Base-by-base conservation (phyloP, 106 monocot genomes). In the Hemerocallis citrina region DNA sequence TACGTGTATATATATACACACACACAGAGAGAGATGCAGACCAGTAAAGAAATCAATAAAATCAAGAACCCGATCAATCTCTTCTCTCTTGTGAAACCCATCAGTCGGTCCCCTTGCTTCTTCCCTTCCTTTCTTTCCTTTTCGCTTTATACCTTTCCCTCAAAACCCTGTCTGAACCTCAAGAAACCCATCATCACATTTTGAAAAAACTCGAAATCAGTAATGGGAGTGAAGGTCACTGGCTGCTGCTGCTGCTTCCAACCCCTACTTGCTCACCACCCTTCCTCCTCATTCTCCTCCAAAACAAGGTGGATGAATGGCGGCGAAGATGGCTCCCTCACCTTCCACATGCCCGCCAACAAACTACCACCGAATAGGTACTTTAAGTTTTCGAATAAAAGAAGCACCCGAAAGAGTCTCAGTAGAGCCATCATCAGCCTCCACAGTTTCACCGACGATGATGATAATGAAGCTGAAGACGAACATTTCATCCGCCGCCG, bases 401-500 rank as follows among this genome's bases (percentile, higher is more conserved):
- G 49, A 23, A 10, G 49, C 24, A 10, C 2, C 22, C 11, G 49
- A 1, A 22, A 25, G 3, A 24, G 2, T 19, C 5, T 34, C 10
- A 0, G 34, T 2, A 34, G 57, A 11, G 32, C 34, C 28, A 19
- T 21, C 34, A 23, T 34, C 20, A 45, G 59, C 25, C 11, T 35
- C 19, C 35, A 36, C 27, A 43, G 49, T 25, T 25, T 61, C 74
- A 31, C 4, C 35, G 49, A 62, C 11, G 70, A 67, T 0, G 64
- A 72, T 23, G 16, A 23, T 41, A 15, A 41, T 13, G 6, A 28
- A 4, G 52, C 11, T 14, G 28, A 29, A 6, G 72, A 82, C 0
- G 86, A 75, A 47, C 72, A 78, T 27, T 78, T 86, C 52, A 48
- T 54, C n/a, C n/a, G n/a, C 3, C 54, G 35, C 35, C 68, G 58